Percentiles rank a stretch among this genome's conserved stretches.
These are phyloP conservation scores for Eimeria maxima DNA, from an alignment of 169 alveolate genomes.

Conservation along the genomic window DNA sequence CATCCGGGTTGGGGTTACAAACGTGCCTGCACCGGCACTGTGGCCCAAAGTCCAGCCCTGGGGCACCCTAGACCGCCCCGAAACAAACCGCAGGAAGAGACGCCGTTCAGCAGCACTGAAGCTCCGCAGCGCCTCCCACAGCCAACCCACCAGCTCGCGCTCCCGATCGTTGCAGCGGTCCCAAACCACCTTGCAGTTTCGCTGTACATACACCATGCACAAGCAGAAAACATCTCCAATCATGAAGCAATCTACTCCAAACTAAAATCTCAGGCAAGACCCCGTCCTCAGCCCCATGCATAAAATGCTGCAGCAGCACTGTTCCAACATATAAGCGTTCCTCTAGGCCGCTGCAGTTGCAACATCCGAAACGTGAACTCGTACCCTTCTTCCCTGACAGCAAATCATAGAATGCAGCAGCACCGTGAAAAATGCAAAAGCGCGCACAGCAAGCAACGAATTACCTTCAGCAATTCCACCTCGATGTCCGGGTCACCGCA, in stretches of 20 bases:
- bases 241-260: no score
- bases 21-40: not conserved
- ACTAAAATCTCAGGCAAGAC: not conserved
- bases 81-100: slow-evolving; percentile 93
- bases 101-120: slow-evolving; percentile 83
- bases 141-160: slow-evolving; percentile 34
- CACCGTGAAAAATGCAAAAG: not conserved
- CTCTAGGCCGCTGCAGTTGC: not conserved
- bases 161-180: slow-evolving; percentile 52
- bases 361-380: no score
- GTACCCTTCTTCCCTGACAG: not conserved
- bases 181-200: slow-evolving; percentile 71
- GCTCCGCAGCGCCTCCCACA: slow-evolving; percentile 66
- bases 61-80: slow-evolving; percentile 95
- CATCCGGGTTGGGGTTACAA: slow-evolving; percentile 83
- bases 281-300: not conserved
- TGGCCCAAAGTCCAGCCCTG: slow-evolving; percentile 83
- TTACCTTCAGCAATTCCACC: slow-evolving; percentile 66
- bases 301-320: not conserved
- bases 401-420: not conserved
- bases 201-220: slow-evolving; percentile 19
- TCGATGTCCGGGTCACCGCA: slow-evolving; percentile 78
- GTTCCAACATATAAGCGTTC: not conserved
- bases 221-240: not conserved
- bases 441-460: not conserved